Base-by-base conservation (phyloP, 2,329 filamentous ascomycete species). In the Furcasterigmium furcatum region DNA sequence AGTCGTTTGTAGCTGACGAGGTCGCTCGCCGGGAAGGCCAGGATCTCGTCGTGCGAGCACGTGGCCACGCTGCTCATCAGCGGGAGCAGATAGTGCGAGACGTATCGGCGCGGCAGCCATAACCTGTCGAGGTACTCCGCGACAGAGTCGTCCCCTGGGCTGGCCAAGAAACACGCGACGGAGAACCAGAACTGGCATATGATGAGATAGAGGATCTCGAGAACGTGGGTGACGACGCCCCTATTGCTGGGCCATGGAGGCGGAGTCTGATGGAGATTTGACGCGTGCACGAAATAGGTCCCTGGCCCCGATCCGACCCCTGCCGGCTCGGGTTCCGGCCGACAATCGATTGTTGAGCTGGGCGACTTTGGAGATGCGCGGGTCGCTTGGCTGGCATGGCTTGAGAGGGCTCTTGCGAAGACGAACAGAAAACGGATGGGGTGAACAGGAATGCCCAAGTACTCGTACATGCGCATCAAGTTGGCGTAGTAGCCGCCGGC, bases 181-280 rank as follows among this genome's bases (percentile, higher is more conserved):
- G 70, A 71, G 57, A 80, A 80, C 73, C 75, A 82, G 22, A 67
- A 52, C 49, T 82, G 76, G 51, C 73, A 79, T 1, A 72, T 43
- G 8, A 69, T 55, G 19, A 80, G 53, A 50, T 73, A 72, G 7
- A 69, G 30, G 0, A 70, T 60, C 49, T 79, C 72, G 4, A 68
- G 29, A 1, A 76, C 34, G 55, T 76, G 71, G 2, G 54, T 38
- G n/a, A 68, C 40, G 19, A 70, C 49, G 2, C 62, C 56, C 3
- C 63, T 60, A 5, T 56, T 62, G 0, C 68, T 65, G 2, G 69
- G 69, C 46, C 70, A 59, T 5, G 64, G 61, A 5, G 75, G 70
- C 1, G 70, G 69, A 14, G 72, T 55, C 49, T 67, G 67, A 52
- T 82, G 77, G 29, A 74, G 62, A 35, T 80, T 79, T 3, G 76